A percentile compares a stretch with the other conserved stretches of the same genome.
Conservation (phyloP, 1,139 yeast species). For the Pichia terricola region DNA sequence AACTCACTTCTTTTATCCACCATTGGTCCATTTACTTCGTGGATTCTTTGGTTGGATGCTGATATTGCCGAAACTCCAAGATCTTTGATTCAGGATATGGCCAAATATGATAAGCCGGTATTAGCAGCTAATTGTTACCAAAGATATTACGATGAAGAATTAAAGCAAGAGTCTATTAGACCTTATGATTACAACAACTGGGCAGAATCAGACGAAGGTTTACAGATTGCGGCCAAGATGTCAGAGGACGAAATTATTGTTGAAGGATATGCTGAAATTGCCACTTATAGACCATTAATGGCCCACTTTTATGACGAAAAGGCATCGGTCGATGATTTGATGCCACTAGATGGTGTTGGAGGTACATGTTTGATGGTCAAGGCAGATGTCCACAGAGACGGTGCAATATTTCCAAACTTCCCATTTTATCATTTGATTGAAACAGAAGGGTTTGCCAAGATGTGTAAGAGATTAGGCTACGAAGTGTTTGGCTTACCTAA, state of each 20-base stretch:
- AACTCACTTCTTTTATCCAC: constrained; percentile 88
- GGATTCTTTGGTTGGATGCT: constrained; percentile 95
- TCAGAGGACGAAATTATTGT: constrained; percentile 83
- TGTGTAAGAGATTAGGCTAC: constrained; percentile 92
- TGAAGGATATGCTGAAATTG: constrained; percentile 86
- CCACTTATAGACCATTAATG: constrained; percentile 94
- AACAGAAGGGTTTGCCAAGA: constrained; percentile 96
- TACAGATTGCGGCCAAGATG: constrained; percentile 60
- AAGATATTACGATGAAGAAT: constrained; percentile 53
- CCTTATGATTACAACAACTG: constrained; percentile 96
- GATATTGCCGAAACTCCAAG: constrained; percentile 86
- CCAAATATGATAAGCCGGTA: constrained; percentile 78
- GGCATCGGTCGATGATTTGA: constrained; percentile 52
- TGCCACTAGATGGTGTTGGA: constrained; percentile 93
- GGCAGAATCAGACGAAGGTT: constrained; percentile 87
- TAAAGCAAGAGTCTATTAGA: constrained; percentile 51
- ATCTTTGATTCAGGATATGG: constrained; percentile 75
- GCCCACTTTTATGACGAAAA: constrained; percentile 69
- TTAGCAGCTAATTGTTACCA: constrained; percentile 91
- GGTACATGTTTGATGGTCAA: constrained; percentile 93
- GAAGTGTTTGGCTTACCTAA: constrained; percentile 89
- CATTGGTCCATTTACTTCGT: constrained; percentile 77
- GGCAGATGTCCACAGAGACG: constrained; percentile 97
- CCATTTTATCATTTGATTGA: constrained; percentile 94
- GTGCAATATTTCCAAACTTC: constrained; percentile 98